A percentile compares a stretch with the other conserved stretches of the same genome.
phyloP scores from a whole-genome alignment of 352 stramenopile species.

The Pythium graminicola region DNA sequence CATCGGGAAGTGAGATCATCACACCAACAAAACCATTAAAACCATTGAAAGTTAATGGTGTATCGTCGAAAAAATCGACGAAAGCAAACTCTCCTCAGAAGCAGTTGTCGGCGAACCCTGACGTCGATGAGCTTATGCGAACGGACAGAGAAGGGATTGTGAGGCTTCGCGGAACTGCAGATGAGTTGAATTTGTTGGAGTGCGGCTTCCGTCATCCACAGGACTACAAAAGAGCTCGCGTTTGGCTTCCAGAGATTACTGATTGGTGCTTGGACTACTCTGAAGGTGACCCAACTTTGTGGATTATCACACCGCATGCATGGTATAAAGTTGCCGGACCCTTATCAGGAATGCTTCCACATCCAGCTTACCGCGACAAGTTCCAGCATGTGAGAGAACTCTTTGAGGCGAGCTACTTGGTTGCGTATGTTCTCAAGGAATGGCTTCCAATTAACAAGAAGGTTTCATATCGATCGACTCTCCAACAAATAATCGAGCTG shows the following conservation, averaged over 20 bases:
- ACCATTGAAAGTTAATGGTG: not conserved
- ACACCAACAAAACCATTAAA: not conserved
- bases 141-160: constrained; percentile 49
- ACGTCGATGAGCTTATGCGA: constrained; percentile 74
- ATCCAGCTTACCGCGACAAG: constrained; percentile 57
- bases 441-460: constrained; percentile 85
- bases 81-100: constrained; percentile 7
- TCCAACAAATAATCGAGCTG: constrained; percentile 77
- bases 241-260: constrained; percentile 80
- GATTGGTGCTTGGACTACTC: constrained; percentile 86
- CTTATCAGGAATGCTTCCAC: constrained; percentile 64
- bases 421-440: constrained; percentile 80
- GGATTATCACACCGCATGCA: constrained; percentile 72
- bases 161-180: constrained; percentile 38
- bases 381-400: constrained; percentile 71
- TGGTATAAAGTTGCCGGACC: constrained; percentile 85
- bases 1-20: not conserved
- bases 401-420: constrained; percentile 80
- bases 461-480: constrained; percentile 72
- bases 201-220: constrained; percentile 69
- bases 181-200: constrained; percentile 74
- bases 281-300: constrained; percentile 76
- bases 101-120: constrained; percentile 33
- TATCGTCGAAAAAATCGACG: not conserved
- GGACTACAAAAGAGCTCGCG: constrained; percentile 51